Base-by-base conservation (phyloP, 192 early-diverging fungal species). In the Coemansia sp. region DNA sequence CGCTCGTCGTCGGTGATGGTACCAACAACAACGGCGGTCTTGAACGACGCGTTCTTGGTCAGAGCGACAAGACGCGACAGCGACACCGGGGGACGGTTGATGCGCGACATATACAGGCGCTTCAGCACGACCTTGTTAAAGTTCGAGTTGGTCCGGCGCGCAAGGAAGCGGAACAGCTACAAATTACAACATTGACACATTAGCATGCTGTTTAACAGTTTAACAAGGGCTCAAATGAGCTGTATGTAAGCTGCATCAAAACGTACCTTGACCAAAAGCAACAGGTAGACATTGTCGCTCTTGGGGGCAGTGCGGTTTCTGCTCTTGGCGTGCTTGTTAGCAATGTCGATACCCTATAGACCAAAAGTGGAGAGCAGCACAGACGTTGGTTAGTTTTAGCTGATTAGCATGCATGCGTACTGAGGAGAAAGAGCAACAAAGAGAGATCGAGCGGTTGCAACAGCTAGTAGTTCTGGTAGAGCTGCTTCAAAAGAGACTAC, bases 51-150 rank as follows among this genome's bases (percentile, higher is more conserved):
- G 66, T 73, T 69, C 87, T 91, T 93, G 62, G 93, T 72, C 88
- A 92, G 89, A 45, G 85, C 75, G 50, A 83, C 84, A 66, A 99
- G 80, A 57, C 93, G 93, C 68, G 96, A 96, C 57, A 98, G 74
- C 48, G 94, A 92, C 65, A 99, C 80, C 29, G 98, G 94, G 50
- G 96, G 95, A 63, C 91, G 90, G 91, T 99, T 96, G 82, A 94
- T 84, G 65, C 93, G 91, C 74, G 95, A 97, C 96, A 98, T 96
- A 81, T 93, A 95, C 66, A 99, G 92, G 67, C 98, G 91, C 89
- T 94, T 95, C 76, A 98, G 86, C 67, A 99, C 89, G 63, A 93
- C 92, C 91, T 95, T 94, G 94, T 99, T 99, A 87, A 99, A 99
- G 84, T 86, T 84, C 82, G 94, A 87, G 86, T 97, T 87, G 74